Evolutionary conservation across 805 yeast genomes (phyloP), one percentile per base, ranked within the genome.

Genomic region (Metschnikowia chrysomelidarum): DNA sequence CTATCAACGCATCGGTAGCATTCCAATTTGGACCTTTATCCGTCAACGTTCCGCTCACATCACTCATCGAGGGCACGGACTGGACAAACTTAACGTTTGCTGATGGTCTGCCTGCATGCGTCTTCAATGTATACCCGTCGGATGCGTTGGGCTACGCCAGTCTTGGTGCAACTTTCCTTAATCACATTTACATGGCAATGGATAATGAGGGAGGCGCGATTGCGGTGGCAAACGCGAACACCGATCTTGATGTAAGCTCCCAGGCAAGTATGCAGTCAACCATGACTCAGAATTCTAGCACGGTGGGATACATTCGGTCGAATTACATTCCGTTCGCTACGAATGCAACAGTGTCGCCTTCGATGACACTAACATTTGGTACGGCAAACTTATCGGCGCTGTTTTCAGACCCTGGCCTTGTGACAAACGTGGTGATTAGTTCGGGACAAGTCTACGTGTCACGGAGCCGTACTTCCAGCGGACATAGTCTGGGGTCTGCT

Each of bases 91-190:
- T 80, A 28, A 63, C 58, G 7, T 81, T 80, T 48, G 59, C 74
- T 24, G 64, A 67, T 43, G 86, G 86, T 10, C 62, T 61, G 18
- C 40, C 48, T 5, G 88, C 87, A 1, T 84, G 93, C 53, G 62
- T 53, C 30, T 56, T 83, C 25, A 64, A 66, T 12, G 51, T 82
- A 24, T 56, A 67, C 16, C 82, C 87, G 1, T 67, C 69, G 30
- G 51, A 62, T 3, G 40, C 47, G 8, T 43, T 63, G 4, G 85
- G 87, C 1, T 76, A 61, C 50, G 67, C 73, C 7, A 49, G 75
- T 2, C 54, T 84, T 25, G 93, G 91, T 3, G 59, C 75, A 5
- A 69, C 83, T 4, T 76, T 82, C 46, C 43, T 83, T 30, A 63
- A 63, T 33, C 62, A 68, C 30, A 57, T 71, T 6, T 82, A 75